Evolutionary conservation across 2,329 filamentous ascomycete genomes (phyloP).

Genomic region (Aspergillus puulaauensis): DNA sequence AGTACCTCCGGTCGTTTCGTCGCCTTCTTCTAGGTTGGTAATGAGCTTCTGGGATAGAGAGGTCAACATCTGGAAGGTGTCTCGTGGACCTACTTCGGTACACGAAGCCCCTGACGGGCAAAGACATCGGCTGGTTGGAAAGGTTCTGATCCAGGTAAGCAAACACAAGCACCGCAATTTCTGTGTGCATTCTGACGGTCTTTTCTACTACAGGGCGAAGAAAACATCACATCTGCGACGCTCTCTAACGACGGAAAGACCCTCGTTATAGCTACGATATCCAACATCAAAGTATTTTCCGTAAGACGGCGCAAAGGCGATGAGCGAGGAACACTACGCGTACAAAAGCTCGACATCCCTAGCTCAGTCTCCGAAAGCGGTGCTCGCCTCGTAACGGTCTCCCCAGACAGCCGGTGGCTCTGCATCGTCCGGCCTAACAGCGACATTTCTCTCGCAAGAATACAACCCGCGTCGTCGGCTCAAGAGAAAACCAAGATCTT

Average conservation of each 20-base stretch:
- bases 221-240: constrained; percentile 74
- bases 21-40: constrained; percentile 70
- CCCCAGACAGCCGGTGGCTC: constrained; percentile 49
- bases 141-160: constrained; percentile 56
- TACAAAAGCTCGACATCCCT: constrained; percentile 70
- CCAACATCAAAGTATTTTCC: constrained; percentile 75
- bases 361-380: constrained; percentile 58
- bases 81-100: constrained; percentile 47
- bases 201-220: constrained; percentile 59
- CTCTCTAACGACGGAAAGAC: constrained; percentile 71
- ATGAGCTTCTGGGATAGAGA: constrained; percentile 92
- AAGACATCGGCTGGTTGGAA: constrained; percentile 58
- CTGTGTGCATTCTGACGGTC: neutral
- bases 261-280: constrained; percentile 72
- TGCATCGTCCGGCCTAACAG: constrained; percentile 59
- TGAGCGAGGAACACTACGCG: constrained; percentile 61
- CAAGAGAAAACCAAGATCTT: constrained; percentile 44
- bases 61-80: constrained; percentile 75
- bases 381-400: constrained; percentile 62
- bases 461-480: constrained; percentile 42
- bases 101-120: constrained; percentile 42
- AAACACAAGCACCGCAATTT: neutral
- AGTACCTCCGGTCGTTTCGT: constrained; percentile 69
- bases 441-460: constrained; percentile 54
- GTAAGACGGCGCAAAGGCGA: constrained; percentile 56